Base-by-base conservation (phyloP, 768 basidiomycete species). In the Boletus patriciae region DNA sequence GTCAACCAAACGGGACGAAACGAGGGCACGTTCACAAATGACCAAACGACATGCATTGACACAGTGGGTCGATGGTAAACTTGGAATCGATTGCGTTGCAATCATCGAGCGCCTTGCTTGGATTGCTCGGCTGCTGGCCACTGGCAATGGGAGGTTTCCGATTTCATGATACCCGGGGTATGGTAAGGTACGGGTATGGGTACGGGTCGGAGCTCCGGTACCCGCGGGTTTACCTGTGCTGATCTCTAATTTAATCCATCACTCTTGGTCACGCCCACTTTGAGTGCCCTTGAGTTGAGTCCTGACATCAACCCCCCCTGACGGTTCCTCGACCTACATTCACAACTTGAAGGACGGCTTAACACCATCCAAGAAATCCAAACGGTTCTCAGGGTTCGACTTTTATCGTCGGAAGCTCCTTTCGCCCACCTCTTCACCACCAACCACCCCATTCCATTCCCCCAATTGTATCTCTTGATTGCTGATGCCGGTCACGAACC, bases 331-430 rank as follows among this genome's bases (percentile, higher is more conserved):
- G 54, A 62, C 68, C 42, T 76, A 71, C 50, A 63, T 73, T 8
- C 79, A 78, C 67, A 77, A 75, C n/a, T n/a, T n/a, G n/a, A n/a
- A 9, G 65, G 77, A 77, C 57, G 62, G 70, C 21, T 66, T 71
- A 15, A 68, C 79, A 3, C 78, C 81, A 3, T 75, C 80, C 49
- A 80, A 85, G 75, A 88, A 87, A 67, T 78, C 80, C 21, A 91
- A 87, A 69, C 83, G 96, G n/a, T 98, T 98, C 70, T 94, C 91
- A 15, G 96, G 88, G 3, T 91, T 99, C 66, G 95, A 97, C 67
- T 97, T 94, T 66, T 96, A 95, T 67, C 83, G 91, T 38, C 84
- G 88, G 66, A 98, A 95, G 73, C 73, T 98, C 45, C 94, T 94
- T 73, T 80, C 83, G 4, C 78, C 81, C 0, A 65, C 68, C 3